Base-by-base conservation (phyloP, 1,284 basidiomycete genomes). In the Ganoderma sinense region DNA sequence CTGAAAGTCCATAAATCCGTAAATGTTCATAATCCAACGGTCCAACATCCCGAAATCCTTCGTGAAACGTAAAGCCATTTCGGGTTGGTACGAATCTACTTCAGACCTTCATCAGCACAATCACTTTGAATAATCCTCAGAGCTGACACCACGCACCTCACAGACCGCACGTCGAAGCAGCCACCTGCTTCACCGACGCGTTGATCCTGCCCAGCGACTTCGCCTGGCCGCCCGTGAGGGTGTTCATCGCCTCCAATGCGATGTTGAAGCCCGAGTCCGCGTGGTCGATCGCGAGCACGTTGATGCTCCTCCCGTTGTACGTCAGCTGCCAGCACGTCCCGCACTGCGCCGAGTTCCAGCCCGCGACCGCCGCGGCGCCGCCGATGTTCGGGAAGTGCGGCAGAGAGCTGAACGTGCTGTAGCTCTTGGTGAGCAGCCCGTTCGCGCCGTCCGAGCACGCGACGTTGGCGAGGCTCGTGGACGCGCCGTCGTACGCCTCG, bases 331-430 rank as follows among this genome's bases (percentile, higher is more conserved):
- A 86, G 79, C 85, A 88, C 43, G 84, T 81, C 61, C 86, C 86
- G 75, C 86, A 87, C 45, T 75, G 72, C 20, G 76, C 53, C 8
- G 82, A 84, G 77, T 83, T 81, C 80, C 80, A 87, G 2, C 82
- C 82, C 16, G 71, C 72, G 58, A 89, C 77, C 26, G 79, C 81
- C 40, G 75, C 75, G 10, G 81, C 82, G n/a, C 84, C 87, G 20
- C 86, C 88, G 73, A 89, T 78, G 73, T 83, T 78, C n/a, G 88
- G 87, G 80, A 84, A 89, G 40, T 67, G 78, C 36, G 86, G 85
- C 58, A 90, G 80, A 20, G 80, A 80, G 10, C 81, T 81, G 74
- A 89, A 85, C 39, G 83, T 88, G 36, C 77, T 79, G 78, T 80
- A 89, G 6, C 83, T 82, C 43, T 81, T 80, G 67, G 80, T 82